These are phyloP conservation scores for Acacia pycnantha DNA, from an alignment of 331 rosid species.

Conservation along the genomic window DNA sequence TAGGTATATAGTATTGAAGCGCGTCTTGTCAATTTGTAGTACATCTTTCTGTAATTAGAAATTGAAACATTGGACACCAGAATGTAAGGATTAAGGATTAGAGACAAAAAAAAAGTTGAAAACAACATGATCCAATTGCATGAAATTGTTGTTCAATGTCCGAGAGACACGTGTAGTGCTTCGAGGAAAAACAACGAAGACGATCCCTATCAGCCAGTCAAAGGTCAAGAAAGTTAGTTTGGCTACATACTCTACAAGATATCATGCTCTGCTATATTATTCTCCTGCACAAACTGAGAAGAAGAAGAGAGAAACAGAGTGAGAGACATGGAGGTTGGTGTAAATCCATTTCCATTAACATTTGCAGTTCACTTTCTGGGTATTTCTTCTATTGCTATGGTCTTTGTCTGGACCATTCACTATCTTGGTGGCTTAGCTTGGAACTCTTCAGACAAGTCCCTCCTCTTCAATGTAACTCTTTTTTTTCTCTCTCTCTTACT, in stretches of 20 bases:
- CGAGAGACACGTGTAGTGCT: conserved; percentile 35
- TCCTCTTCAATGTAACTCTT: conserved; percentile 76
- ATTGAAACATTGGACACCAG: neutral
- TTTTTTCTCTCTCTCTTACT: neutral
- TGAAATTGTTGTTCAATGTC: neutral
- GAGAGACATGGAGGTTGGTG: conserved; percentile 45
- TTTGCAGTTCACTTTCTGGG: conserved; percentile 56
- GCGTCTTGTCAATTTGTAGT: no score
- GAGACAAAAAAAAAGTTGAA: neutral
- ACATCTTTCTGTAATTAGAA: no score
- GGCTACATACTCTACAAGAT: neutral
- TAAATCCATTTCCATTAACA: conserved; percentile 59
- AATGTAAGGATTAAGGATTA: neutral
- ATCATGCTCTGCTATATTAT: neutral
- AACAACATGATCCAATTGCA: neutral
- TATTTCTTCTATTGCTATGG: conserved; percentile 39
- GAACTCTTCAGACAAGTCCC: conserved; percentile 58
- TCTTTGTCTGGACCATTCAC: conserved; percentile 63
- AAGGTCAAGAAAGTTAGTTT: neutral
- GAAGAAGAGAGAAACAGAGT: neutral
- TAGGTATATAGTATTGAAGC: no score
- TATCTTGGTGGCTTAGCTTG: conserved; percentile 91
- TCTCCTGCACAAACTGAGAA: neutral
- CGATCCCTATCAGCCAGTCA: conserved; percentile 29
- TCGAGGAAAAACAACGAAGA: neutral